Conservation (phyloP, 2,329 filamentous ascomycete genomes). For the Phaeosphaeriaceae sp. region DNA sequence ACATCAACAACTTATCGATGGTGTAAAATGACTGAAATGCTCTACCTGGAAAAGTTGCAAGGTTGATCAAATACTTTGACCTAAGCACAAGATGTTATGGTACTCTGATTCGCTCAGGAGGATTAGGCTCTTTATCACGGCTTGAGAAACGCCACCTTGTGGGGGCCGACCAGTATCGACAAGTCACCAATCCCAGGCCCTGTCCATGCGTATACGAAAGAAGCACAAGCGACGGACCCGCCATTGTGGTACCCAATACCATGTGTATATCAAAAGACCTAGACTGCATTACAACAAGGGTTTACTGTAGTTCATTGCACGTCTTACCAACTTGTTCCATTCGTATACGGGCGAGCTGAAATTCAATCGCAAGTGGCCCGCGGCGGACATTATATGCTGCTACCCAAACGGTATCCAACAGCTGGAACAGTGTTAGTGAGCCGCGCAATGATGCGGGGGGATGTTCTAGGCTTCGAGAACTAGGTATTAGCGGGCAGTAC, state of each 20-base stretch:
- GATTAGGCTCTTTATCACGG: too few species aligned
- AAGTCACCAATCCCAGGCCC: too few species aligned
- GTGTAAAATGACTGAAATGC: too few species aligned
- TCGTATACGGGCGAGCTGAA: conserved; percentile 8
- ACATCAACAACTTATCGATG: too few species aligned
- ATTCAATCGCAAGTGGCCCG: conserved; percentile 15
- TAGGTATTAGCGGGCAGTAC: conserved; percentile 9
- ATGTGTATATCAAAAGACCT: background rate
- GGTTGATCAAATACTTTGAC: too few species aligned
- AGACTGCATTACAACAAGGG: conserved; percentile 1
- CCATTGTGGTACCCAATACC: background rate
- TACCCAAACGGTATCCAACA: background rate
- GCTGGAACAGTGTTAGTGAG: conserved; percentile 12
- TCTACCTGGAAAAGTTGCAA: too few species aligned
- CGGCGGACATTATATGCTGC: conserved; percentile 9
- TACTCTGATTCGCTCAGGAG: too few species aligned
- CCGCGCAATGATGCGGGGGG: conserved; percentile 4
- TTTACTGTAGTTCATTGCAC: background rate
- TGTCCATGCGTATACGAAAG: too few species aligned
- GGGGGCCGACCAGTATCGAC: too few species aligned
- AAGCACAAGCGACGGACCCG: too few species aligned
- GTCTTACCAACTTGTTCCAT: background rate
- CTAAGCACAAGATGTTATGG: too few species aligned
- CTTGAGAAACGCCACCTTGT: too few species aligned
- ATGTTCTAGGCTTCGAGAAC: conserved; percentile 7